Conservation (phyloP, 441 rosid genomes). For the Monsonia emarginata region DNA sequence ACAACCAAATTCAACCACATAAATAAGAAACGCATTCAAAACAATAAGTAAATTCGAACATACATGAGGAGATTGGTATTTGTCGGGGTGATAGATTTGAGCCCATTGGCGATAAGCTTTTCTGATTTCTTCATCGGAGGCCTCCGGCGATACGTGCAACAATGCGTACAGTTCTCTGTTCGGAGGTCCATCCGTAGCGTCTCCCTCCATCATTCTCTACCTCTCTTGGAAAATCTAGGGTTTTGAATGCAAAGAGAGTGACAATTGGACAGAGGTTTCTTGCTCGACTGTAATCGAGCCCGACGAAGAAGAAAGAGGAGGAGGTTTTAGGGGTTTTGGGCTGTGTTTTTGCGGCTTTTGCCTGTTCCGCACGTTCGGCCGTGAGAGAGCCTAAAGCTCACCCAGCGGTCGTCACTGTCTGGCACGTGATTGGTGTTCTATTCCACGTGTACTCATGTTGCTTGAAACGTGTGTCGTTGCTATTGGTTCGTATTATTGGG, state of each 20-base stretch:
- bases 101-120: slow-evolving; percentile 94
- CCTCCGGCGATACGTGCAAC: slow-evolving; percentile 76
- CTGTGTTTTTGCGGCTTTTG: not conserved
- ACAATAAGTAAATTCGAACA: not conserved
- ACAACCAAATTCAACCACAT: not conserved
- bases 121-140: slow-evolving; percentile 81
- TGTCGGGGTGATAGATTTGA: slow-evolving; percentile 93
- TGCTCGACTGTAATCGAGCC: not conserved
- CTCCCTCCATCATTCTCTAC: slow-evolving; percentile 16
- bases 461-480: too few species aligned
- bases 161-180: slow-evolving; percentile 73
- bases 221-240: slow-evolving; percentile 7
- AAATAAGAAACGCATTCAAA: not conserved
- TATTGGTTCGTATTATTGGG: not conserved
- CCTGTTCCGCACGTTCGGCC: not conserved
- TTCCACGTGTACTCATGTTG: too few species aligned
- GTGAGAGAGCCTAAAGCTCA: not conserved
- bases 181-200: slow-evolving; percentile 27
- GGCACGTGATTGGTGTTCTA: not conserved
- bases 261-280: not conserved
- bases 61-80: slow-evolving; percentile 66
- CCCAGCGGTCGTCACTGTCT: not conserved
- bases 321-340: slow-evolving; percentile 1
- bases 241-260: not conserved
- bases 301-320: not conserved